Evolutionary conservation across 176 grass and related monocot species (phyloP).

Genomic region (Juncus effusus): DNA sequence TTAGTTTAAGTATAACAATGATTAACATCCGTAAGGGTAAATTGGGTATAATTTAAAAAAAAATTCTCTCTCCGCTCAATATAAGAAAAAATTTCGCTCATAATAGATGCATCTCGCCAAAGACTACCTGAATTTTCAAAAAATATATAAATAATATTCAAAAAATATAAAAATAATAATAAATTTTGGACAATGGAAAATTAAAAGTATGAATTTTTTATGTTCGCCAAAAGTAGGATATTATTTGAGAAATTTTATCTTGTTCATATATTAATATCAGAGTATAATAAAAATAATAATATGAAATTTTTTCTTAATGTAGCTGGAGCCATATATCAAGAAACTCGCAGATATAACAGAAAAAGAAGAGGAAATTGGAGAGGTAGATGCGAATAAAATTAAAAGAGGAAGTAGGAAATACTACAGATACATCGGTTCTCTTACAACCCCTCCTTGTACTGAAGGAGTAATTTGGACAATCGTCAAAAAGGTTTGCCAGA

Average conservation of each 20-base stretch:
- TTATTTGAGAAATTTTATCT: not conserved
- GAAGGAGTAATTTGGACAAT: constrained; percentile 47
- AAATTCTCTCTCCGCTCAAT: no score
- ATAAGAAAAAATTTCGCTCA: no score
- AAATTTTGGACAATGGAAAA: no score
- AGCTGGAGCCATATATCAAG: constrained; percentile 51
- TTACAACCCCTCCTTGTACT: constrained; percentile 63
- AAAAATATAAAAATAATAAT: no score
- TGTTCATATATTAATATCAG: not conserved
- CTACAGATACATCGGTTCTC: constrained; percentile 77
- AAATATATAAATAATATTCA: no score
- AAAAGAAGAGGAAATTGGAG: constrained; percentile 36
- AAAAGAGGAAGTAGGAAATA: constrained; percentile 43
- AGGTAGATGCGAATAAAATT: constrained; percentile 33
- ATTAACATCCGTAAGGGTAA: no score
- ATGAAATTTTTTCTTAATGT: not conserved
- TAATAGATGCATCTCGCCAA: no score
- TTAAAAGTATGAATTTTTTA: not conserved
- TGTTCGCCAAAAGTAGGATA: not conserved
- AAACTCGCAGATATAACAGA: constrained; percentile 27
- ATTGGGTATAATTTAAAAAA: no score
- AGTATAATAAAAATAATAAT: not conserved
- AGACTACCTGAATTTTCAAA: no score
- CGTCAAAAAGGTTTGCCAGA: not conserved
- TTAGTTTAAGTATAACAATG: no score